These are phyloP conservation scores for Pseudomonodictys pantanalensis DNA, from an alignment of 495 filamentous ascomycete genomes.

Conservation along the genomic window DNA sequence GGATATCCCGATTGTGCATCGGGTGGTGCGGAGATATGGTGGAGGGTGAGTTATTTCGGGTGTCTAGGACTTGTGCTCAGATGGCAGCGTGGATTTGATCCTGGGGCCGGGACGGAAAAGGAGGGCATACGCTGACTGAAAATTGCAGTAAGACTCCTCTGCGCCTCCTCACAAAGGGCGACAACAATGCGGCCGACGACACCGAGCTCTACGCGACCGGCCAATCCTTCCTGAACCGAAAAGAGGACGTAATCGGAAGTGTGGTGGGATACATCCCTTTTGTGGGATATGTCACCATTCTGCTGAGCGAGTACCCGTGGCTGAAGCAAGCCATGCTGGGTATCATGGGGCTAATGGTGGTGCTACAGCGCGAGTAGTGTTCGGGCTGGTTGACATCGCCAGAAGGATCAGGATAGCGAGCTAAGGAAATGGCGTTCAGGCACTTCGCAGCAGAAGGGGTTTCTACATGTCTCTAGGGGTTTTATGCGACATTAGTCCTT, in stretches of 20 bases:
- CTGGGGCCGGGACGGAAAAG: no score
- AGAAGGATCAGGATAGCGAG: no score
- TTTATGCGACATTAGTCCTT: no score
- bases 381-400: background rate
- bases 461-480: no score
- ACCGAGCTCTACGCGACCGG: slow-evolving; percentile 85
- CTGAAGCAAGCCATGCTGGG: slow-evolving; percentile 91
- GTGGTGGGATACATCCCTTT: slow-evolving; percentile 92
- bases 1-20: slow-evolving; percentile 92
- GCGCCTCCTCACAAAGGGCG: slow-evolving; percentile 90
- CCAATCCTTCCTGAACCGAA: slow-evolving; percentile 80
- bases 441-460: no score
- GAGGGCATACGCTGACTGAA: background rate
- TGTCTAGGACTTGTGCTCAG: no score
- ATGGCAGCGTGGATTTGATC: no score
- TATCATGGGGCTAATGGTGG: slow-evolving; percentile 91
- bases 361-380: slow-evolving; percentile 75
- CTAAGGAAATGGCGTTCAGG: no score
- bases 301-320: slow-evolving; percentile 96
- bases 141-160: slow-evolving; percentile 42
- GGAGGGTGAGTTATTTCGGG: slow-evolving; percentile 50
- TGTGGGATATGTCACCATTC: slow-evolving; percentile 96
- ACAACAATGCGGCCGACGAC: slow-evolving; percentile 94
- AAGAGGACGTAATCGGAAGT: slow-evolving; percentile 87
- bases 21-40: slow-evolving; percentile 60